Percentiles rank a stretch among this genome's conserved stretches.
These are phyloP conservation scores for Lipomyces sp. DNA, from an alignment of 805 yeast genomes.

Conservation along the genomic window DNA sequence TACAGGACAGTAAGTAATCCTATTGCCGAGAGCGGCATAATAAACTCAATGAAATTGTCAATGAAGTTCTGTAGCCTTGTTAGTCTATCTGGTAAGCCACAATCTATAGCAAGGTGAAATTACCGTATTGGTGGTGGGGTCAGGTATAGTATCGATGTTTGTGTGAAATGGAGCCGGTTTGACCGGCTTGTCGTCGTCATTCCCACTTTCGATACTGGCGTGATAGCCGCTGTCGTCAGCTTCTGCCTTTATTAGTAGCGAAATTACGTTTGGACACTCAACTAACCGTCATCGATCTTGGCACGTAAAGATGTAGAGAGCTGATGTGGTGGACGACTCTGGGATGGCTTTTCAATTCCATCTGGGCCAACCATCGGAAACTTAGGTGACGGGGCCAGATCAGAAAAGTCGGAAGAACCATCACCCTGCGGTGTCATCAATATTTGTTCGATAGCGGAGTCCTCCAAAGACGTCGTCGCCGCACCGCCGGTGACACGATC, in stretches of 20 bases:
- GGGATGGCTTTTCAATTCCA: not conserved
- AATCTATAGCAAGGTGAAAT: not conserved
- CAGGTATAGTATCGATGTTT: not conserved
- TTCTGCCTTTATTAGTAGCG: not conserved
- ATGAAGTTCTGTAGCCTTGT: not conserved
- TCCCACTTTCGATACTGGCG: conserved; percentile 3
- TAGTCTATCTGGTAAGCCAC: not conserved
- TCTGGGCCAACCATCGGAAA: not conserved
- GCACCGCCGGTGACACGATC: not conserved
- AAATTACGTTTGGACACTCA: not conserved
- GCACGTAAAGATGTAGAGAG: not conserved
- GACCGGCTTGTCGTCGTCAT: not conserved
- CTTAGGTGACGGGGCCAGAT: not conserved
- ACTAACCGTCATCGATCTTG: not conserved
- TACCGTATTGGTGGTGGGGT: not conserved
- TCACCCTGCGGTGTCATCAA: not conserved
- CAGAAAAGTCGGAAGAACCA: not conserved
- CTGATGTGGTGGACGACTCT: not conserved
- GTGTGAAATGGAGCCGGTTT: not conserved
- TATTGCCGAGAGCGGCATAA: not conserved
- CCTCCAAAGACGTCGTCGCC: not conserved
- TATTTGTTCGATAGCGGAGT: not conserved
- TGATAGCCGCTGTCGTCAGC: conserved; percentile 9
- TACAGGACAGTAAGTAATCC: not conserved
- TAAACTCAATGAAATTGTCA: not conserved